phyloP scores from a whole-genome alignment of 495 filamentous ascomycete species.

The Aspergillus hancockii region DNA sequence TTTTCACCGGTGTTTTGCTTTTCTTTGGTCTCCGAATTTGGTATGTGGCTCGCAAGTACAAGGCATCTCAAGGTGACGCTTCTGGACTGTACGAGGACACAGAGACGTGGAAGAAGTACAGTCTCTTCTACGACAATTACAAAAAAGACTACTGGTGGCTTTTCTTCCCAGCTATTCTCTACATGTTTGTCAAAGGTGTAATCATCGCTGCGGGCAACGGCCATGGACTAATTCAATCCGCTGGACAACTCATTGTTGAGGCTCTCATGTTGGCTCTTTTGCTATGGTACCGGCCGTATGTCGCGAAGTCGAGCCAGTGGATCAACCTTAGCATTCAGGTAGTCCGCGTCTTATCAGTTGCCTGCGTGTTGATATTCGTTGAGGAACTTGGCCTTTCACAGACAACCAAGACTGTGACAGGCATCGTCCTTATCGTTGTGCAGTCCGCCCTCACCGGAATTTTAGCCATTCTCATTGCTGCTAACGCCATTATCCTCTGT shows the following conservation, averaged over 20 bases:
- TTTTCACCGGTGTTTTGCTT: slow-evolving; percentile 76
- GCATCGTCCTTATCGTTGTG: slow-evolving; percentile 84
- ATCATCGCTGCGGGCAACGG: slow-evolving; percentile 87
- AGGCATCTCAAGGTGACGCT: slow-evolving; percentile 72
- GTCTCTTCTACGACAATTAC: slow-evolving; percentile 94
- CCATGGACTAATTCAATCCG: slow-evolving; percentile 78
- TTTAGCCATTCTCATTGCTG: slow-evolving; percentile 84
- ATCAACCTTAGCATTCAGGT: slow-evolving; percentile 94
- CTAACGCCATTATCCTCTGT: slow-evolving; percentile 82
- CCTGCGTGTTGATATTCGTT: slow-evolving; percentile 90
- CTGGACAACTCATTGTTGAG: slow-evolving; percentile 80
- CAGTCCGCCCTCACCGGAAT: slow-evolving; percentile 82
- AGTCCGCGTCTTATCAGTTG: slow-evolving; percentile 89
- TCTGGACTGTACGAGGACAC: slow-evolving; percentile 81
- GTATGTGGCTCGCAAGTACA: slow-evolving; percentile 70
- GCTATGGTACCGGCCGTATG: slow-evolving; percentile 83
- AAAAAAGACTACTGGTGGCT: slow-evolving; percentile 95
- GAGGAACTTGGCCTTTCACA: slow-evolving; percentile 88
- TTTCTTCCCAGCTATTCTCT: slow-evolving; percentile 87
- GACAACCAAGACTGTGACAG: slow-evolving; percentile 93
- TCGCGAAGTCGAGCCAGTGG: slow-evolving; percentile 79
- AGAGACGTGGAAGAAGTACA: slow-evolving; percentile 92
- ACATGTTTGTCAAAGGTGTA: slow-evolving; percentile 88
- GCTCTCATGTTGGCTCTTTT: slow-evolving; percentile 67
- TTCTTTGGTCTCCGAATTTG: slow-evolving; percentile 86